Base-by-base conservation (phyloP, 2,329 filamentous ascomycete genomes). In the Aureobasidium subglaciale region DNA sequence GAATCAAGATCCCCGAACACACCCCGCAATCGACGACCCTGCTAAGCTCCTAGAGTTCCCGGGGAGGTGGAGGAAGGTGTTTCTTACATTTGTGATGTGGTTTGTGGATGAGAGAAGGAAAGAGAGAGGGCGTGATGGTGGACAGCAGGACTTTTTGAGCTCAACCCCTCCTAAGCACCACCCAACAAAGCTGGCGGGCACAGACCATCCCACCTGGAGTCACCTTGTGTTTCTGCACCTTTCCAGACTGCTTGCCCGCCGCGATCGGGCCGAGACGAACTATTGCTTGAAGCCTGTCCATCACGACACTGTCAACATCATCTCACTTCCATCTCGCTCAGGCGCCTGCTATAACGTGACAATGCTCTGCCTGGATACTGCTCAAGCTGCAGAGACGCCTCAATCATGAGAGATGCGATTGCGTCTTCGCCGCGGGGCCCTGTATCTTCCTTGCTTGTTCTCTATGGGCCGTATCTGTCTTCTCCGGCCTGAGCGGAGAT, bases 131-230 rank as follows among this genome's bases (percentile, higher is more conserved):
- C 10, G 20, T 13, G 29, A 29, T 25, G 32, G 27, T 34, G 29
- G 38, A 43, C 16, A 38, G 29, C 35, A 41, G 22, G 50, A 54
- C 27, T 35, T 54, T 54, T 54, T 54, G 32, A 43, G 38, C 32
- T 42, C 50, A 42, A 30, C 50, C 50, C 50, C 50, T 54, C 50
- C 48, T 20, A 43, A 27, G 15, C 49, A 43, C n/a, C n/a, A n/a
- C 37, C 29, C 50, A 43, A 54, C 50, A 54, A 50, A 50, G 29
- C 30, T 48, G 48, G 34, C 40, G 29, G 16, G 46, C 46, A 50
- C 46, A 50, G 46, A 25, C 48, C 48, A 53, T 27, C 48, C 24
- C 24, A 53, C 48, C 32, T 24, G 35, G 27, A 40, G n/a, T 37
- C 25, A 41, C 48, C 16, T 37, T n/a, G n/a, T n/a, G n/a, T n/a